Evolutionary conservation across 2,329 filamentous ascomycete genomes (phyloP).

Genomic region (Pyricularia sp.): DNA sequence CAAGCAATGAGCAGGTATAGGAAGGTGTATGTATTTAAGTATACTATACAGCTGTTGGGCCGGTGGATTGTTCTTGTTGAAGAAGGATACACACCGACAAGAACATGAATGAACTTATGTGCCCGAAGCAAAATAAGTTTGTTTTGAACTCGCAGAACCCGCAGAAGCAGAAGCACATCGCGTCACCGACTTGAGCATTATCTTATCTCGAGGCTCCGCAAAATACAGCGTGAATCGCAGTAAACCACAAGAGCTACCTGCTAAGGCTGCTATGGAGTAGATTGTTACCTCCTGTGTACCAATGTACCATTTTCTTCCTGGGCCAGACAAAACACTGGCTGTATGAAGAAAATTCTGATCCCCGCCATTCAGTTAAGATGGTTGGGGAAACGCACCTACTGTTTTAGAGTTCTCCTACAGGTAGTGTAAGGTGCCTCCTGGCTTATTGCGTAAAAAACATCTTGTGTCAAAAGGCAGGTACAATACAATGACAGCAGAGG

Average conservation of each 20-base stretch:
- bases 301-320: background rate
- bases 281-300: background rate
- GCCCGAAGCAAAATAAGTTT: background rate
- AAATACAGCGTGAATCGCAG: background rate
- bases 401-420: background rate
- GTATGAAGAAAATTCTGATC: background rate
- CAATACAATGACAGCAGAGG: background rate
- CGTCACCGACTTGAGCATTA: background rate
- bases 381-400: background rate
- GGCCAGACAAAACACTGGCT: background rate
- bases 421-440: too few relatives aligned
- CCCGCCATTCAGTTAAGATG: background rate
- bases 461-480: background rate
- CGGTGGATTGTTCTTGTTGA: background rate
- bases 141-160: background rate
- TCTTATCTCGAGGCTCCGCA: background rate
- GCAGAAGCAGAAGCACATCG: background rate
- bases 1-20: background rate
- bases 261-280: background rate
- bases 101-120: background rate
- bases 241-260: background rate
- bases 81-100: background rate
- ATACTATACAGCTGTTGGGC: too few relatives aligned
- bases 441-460: too few relatives aligned
- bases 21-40: background rate